phyloP scores from a whole-genome alignment of 768 basidiomycete genomes.

The Russula sp. region DNA sequence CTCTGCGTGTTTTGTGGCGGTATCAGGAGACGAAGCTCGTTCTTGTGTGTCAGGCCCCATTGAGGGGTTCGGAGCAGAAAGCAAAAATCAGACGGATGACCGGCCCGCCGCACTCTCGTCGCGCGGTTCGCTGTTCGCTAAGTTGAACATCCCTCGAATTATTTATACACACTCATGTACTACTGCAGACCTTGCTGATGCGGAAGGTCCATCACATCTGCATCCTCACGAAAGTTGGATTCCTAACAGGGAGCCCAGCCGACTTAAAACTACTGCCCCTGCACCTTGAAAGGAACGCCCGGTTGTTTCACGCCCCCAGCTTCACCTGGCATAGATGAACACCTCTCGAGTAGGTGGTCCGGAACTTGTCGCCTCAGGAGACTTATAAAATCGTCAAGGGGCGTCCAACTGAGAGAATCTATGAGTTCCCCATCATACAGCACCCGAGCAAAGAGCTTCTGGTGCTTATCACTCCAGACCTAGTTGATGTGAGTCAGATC shows the following conservation, averaged over 20 bases:
- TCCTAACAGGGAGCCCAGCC: no score
- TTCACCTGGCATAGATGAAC: background rate
- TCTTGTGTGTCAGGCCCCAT: background rate
- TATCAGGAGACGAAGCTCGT: background rate
- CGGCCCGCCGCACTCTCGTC: background rate
- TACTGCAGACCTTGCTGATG: no score
- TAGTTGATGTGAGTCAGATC: constrained; percentile 11
- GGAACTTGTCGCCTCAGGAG: constrained; percentile 32
- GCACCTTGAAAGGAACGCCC: background rate
- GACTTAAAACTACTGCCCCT: background rate
- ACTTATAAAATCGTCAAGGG: constrained; percentile 30
- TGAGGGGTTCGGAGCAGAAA: background rate
- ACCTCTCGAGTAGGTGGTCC: constrained; percentile 25
- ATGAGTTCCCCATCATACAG: constrained; percentile 38
- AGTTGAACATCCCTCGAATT: no score
- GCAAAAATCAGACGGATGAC: background rate
- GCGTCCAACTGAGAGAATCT: constrained; percentile 30
- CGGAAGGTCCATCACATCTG: no score
- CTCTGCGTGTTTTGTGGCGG: background rate
- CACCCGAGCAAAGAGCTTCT: constrained; percentile 33
- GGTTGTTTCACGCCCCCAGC: background rate
- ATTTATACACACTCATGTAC: no score
- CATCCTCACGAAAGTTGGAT: no score
- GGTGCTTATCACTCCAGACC: constrained; percentile 31
- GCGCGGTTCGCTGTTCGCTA: no score